Conservation (phyloP, 495 filamentous ascomycete species). For the Aspergillus homomorphus region DNA sequence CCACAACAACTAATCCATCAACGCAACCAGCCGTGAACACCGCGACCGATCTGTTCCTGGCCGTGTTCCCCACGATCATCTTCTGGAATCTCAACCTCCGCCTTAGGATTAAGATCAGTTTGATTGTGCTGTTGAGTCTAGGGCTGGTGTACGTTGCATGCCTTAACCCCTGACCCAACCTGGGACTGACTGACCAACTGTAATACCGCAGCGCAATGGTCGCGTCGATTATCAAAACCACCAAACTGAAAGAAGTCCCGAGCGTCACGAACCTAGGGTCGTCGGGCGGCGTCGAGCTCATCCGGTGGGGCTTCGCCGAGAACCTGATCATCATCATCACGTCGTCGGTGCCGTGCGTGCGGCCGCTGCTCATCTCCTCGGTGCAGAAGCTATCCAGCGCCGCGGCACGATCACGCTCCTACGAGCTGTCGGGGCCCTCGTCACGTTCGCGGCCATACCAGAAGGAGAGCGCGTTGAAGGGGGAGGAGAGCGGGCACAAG, state of each 20-base stretch:
- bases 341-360: slow-evolving; percentile 7
- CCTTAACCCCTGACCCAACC: neutral
- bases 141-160: slow-evolving; percentile 36
- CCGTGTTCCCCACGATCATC: slow-evolving; percentile 44
- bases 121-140: slow-evolving; percentile 42
- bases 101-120: slow-evolving; percentile 43
- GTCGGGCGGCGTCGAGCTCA: neutral
- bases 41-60: slow-evolving; percentile 47
- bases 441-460: no score
- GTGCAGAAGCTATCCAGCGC: neutral
- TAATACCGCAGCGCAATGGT: slow-evolving; percentile 1
- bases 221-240: neutral
- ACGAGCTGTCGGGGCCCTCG: slow-evolving; percentile 32
- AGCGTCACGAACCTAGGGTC: neutral
- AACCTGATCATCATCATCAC: slow-evolving; percentile 7
- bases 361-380: neutral
- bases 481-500: no score
- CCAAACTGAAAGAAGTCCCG: neutral
- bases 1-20: neutral
- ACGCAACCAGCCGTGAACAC: slow-evolving; percentile 38
- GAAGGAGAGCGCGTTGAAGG: no score
- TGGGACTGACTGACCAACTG: neutral
- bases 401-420: slow-evolving; percentile 25
- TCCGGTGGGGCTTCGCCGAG: slow-evolving; percentile 6
- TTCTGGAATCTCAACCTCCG: slow-evolving; percentile 46